Evolutionary conservation across 306 rosid species (phyloP).

Genomic region (Quillaja saponaria): DNA sequence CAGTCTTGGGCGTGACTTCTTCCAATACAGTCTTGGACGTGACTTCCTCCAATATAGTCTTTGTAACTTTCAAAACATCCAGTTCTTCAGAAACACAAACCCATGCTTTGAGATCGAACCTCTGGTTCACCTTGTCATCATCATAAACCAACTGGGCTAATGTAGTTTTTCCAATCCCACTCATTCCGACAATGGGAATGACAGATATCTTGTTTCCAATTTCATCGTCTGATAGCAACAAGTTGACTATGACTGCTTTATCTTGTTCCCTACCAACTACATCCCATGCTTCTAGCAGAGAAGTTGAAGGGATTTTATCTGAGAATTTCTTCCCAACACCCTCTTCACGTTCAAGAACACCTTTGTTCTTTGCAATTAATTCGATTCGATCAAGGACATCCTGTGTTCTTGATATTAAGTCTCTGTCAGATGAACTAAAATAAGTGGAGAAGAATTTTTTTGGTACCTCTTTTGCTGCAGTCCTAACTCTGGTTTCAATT

Average conservation of each 20-base stretch:
- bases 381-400: no score
- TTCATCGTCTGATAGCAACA: neutral
- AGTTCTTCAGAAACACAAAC: slow-evolving; percentile 25
- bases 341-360: no score
- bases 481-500: no score
- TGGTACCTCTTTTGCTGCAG: no score
- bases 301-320: no score
- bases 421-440: no score
- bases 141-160: slow-evolving; percentile 21
- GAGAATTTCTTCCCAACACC: no score
- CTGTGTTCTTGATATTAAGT: no score
- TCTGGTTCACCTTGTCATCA: slow-evolving; percentile 8
- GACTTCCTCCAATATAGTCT: neutral
- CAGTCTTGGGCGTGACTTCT: no score
- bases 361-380: no score
- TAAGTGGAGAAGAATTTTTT: no score
- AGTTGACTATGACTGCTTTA: neutral
- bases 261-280: slow-evolving; percentile 14
- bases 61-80: slow-evolving; percentile 12
- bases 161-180: slow-evolving; percentile 39
- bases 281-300: slow-evolving; percentile 14
- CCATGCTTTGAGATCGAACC: slow-evolving; percentile 21
- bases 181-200: slow-evolving; percentile 33
- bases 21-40: no score
- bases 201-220: neutral